Base-by-base conservation (phyloP, 352 stramenopile species). In the Peronospora tabacina region DNA sequence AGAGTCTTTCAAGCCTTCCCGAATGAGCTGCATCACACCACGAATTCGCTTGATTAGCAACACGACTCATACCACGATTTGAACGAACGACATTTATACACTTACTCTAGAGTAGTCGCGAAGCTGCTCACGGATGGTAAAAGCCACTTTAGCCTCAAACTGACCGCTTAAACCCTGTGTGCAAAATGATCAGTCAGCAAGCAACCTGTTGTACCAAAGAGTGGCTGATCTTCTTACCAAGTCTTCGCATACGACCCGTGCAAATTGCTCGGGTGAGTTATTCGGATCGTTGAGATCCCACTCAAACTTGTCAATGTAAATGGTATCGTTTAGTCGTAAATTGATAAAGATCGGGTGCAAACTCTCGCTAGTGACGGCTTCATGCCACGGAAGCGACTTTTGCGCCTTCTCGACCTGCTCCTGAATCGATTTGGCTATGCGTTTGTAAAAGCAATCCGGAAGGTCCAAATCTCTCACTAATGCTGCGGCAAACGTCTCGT, bases 321-420 rank as follows among this genome's bases (percentile, higher is more conserved):
- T 73, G 30, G 80, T 88, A 56, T 90, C 80, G 55, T 85, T 82
- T 34, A 90, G 61, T 28, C 80, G 76, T 37, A 90, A 59, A 53
- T 90, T 90, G 60, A 90, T 83, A 50, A 73, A 86, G 33, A 90
- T 88, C 17, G 76, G 80, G 34, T 87, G 71, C 29, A 90, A 61
- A 54, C 72, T 85, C 58, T 87, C 74, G 11, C 16, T 58, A 11
- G 59, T 63, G 11, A 83, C 70, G 0, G 74, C 68, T 35, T 78
- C 66, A 34, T 76, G 61, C 74, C 73, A 85, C 7, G 75, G 75
- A 13, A 84, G 30, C 7, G 61, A 69, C 17, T 63, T 68, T 42
- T 78, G 69, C 15, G 72, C 69, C 30, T 85, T 83, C 29, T 82
- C 76, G 15, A 90, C 69, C 55, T 90, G 80, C 12, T 75, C 66